phyloP scores from a whole-genome alignment of 257 asterid genomes.

The Gynochthodes officinalis region DNA sequence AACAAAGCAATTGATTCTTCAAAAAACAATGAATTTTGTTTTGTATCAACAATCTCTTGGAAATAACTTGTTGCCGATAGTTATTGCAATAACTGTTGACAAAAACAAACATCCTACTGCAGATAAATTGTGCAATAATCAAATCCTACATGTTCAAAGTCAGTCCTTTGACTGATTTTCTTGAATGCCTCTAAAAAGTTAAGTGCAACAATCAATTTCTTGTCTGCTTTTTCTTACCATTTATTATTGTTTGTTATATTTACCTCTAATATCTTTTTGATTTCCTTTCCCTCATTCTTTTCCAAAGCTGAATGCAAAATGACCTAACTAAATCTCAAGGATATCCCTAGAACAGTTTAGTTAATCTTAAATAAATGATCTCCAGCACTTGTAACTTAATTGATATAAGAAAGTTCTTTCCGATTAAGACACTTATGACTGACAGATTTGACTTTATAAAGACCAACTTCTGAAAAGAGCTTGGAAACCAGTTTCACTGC shows the following conservation, averaged over 20 bases:
- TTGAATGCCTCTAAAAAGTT: background rate
- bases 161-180: background rate
- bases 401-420: too few species aligned
- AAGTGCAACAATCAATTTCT: background rate
- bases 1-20: background rate
- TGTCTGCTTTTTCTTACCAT: background rate
- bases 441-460: background rate
- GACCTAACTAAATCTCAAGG: background rate
- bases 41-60: background rate
- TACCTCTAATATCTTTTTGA: background rate
- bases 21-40: background rate
- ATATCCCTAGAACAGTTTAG: background rate
- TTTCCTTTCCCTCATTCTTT: background rate
- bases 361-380: background rate
- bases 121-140: background rate
- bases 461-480: background rate
- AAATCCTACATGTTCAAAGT: background rate
- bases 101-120: background rate
- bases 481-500: background rate
- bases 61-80: background rate
- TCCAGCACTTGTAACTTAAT: background rate
- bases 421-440: too few species aligned
- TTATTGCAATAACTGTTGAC: background rate
- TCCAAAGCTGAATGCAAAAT: background rate
- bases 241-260: background rate